Evolutionary conservation across 495 filamentous ascomycete genomes (phyloP).

Genomic region (Penicillium samsonianum): DNA sequence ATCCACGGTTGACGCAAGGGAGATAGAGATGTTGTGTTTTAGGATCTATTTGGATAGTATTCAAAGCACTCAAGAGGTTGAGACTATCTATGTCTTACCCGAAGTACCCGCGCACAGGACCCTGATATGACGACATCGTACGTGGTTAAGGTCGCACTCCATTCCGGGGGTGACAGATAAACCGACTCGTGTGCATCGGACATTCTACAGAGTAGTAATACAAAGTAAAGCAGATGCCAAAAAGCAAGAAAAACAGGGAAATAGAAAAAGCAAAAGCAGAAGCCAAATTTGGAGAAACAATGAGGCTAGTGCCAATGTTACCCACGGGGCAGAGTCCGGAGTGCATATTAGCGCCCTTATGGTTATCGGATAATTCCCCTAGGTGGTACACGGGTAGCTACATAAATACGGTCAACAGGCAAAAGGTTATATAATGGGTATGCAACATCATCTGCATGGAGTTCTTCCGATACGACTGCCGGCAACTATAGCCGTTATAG

Average conservation of each 20-base stretch:
- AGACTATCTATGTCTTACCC: neutral
- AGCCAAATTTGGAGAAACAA: slow-evolving; percentile 5
- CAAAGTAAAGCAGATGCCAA: slow-evolving; percentile 1
- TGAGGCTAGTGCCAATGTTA: slow-evolving; percentile 15
- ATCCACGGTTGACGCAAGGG: slow-evolving; percentile 45
- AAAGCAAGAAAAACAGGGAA: slow-evolving; percentile 1
- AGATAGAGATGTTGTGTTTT: slow-evolving; percentile 9
- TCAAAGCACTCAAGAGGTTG: neutral
- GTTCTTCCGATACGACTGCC: slow-evolving; percentile 22
- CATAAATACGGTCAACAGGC: slow-evolving; percentile 1
- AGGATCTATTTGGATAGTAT: neutral
- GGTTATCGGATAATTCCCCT: slow-evolving; percentile 13
- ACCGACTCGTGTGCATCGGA: slow-evolving; percentile 17
- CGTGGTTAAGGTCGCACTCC: slow-evolving; percentile 15
- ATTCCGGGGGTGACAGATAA: slow-evolving; percentile 11
- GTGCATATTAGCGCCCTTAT: slow-evolving; percentile 1
- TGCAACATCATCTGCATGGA: slow-evolving; percentile 17
- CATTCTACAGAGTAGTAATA: slow-evolving; percentile 20
- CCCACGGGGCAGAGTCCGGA: slow-evolving; percentile 2
- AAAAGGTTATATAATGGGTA: slow-evolving; percentile 4
- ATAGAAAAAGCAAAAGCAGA: neutral
- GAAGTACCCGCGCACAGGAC: slow-evolving; percentile 16
- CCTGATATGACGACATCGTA: slow-evolving; percentile 24
- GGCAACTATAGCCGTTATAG: neutral
- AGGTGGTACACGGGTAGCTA: slow-evolving; percentile 12